Percentiles rank a stretch among this genome's conserved stretches.
phyloP scores from a whole-genome alignment of 2,329 filamentous ascomycete genomes.

The Clarireedia homoeocarpa region DNA sequence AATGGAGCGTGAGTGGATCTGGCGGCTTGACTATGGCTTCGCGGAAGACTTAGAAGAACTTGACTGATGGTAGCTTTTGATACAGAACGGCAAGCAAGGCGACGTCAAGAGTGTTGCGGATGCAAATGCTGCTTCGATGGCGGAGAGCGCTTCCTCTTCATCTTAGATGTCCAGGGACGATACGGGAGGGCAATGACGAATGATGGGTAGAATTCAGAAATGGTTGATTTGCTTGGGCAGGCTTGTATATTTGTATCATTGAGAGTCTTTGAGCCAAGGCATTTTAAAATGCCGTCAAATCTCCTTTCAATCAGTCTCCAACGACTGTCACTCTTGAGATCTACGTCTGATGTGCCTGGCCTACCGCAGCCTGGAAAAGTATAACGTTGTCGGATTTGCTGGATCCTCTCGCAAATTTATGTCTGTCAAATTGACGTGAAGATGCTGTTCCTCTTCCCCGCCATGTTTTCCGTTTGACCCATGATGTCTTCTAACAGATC shows the following conservation, averaged over 20 bases:
- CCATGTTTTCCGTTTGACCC: no score
- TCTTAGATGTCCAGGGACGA: slow-evolving; percentile 15
- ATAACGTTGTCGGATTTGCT: no score
- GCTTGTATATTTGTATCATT: slow-evolving; percentile 28
- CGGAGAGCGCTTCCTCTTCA: slow-evolving; percentile 19
- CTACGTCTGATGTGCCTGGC: background rate
- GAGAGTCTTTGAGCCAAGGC: slow-evolving; percentile 11
- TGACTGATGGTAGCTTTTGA: slow-evolving; percentile 14
- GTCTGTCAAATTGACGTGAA: no score
- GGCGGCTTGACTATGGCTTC: background rate
- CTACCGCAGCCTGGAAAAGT: no score
- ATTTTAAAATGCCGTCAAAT: slow-evolving; percentile 11
- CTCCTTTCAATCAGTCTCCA: background rate
- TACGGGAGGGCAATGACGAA: slow-evolving; percentile 2
- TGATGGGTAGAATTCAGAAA: slow-evolving; percentile 2
- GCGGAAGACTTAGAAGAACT: slow-evolving; percentile 8
- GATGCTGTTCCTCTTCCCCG: no score
- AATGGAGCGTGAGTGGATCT: slow-evolving; percentile 78
- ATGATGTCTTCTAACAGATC: no score
- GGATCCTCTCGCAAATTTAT: no score
- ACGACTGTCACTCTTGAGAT: background rate
- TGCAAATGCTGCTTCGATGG: slow-evolving; percentile 39
- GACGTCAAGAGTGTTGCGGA: slow-evolving; percentile 66
- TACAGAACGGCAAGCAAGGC: slow-evolving; percentile 91
- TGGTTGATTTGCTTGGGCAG: slow-evolving; percentile 2